Conservation (phyloP, 345 rosid genomes). For the Moringa oleifera region DNA sequence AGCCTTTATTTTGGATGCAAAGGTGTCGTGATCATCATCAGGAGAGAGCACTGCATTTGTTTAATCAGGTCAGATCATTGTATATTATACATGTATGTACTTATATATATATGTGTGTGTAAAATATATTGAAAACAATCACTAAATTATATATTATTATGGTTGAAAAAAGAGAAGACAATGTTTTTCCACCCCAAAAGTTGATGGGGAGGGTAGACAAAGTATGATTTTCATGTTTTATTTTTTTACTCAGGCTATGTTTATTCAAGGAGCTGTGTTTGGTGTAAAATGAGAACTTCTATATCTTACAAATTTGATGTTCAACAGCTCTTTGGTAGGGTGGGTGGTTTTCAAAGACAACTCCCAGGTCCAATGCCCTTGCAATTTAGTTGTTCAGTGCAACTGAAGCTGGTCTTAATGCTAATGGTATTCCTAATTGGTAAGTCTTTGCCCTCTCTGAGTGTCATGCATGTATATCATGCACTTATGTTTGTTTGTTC, state of each 20-base stretch:
- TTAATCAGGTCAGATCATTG: slow-evolving; percentile 40
- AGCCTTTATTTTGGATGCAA: slow-evolving; percentile 47
- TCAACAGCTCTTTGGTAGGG: slow-evolving; percentile 41
- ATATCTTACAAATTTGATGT: slow-evolving; percentile 13
- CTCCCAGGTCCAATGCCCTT: slow-evolving; percentile 35
- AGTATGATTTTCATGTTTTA: background rate
- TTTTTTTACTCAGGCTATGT: background rate
- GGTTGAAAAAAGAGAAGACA: no score
- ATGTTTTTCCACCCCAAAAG: background rate
- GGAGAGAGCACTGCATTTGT: slow-evolving; percentile 24
- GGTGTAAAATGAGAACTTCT: no score
- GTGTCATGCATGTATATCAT: background rate
- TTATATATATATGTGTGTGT: no score
- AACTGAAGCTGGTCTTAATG: slow-evolving; percentile 54
- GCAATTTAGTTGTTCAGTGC: slow-evolving; percentile 50
- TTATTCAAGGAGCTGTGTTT: background rate
- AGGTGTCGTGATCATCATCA: slow-evolving; percentile 41
- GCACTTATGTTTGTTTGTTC: background rate
- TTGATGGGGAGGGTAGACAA: background rate
- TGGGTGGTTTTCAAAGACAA: slow-evolving; percentile 42
- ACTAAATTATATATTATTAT: background rate
- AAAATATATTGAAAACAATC: background rate
- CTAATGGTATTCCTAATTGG: slow-evolving; percentile 66
- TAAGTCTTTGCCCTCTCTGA: slow-evolving; percentile 28
- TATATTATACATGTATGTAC: no score